A percentile compares a stretch with the other conserved stretches of the same genome.
Evolutionary conservation across 306 rosid species (phyloP).

Genomic region (Pachyrhizus erosus): DNA sequence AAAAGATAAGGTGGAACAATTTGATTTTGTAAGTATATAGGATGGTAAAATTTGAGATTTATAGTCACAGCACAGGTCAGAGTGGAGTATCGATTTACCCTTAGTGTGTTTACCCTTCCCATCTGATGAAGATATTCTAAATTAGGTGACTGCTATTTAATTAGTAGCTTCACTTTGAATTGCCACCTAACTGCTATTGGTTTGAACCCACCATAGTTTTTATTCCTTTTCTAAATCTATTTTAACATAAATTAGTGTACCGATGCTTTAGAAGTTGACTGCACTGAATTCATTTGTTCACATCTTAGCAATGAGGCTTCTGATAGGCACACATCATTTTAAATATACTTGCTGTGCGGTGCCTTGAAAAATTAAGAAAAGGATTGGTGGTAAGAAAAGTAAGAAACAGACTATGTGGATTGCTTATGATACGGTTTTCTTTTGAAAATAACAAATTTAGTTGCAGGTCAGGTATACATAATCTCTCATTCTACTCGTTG

Average conservation of each 20-base stretch:
- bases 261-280: constrained; percentile 31
- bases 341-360: neutral
- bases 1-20: neutral
- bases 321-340: neutral
- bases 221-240: neutral
- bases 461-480: neutral
- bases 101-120: neutral
- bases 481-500: neutral
- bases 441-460: neutral
- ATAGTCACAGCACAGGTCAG: neutral
- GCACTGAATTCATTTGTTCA: constrained; percentile 32
- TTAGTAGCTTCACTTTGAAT: constrained; percentile 30
- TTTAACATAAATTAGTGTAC: constrained; percentile 7
- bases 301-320: constrained; percentile 1
- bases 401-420: neutral
- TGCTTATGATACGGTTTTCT: neutral
- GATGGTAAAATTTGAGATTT: neutral
- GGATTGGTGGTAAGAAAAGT: neutral
- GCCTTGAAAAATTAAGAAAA: neutral
- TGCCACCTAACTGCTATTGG: constrained; percentile 30
- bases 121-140: neutral
- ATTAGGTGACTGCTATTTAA: constrained; percentile 36
- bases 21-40: neutral
- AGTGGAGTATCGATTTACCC: neutral
- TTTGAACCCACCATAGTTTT: neutral